Percentiles rank a stretch among this genome's conserved stretches.
Evolutionary conservation across 139 green algal species (phyloP).

Genomic region (Diplosphaera chodatii): DNA sequence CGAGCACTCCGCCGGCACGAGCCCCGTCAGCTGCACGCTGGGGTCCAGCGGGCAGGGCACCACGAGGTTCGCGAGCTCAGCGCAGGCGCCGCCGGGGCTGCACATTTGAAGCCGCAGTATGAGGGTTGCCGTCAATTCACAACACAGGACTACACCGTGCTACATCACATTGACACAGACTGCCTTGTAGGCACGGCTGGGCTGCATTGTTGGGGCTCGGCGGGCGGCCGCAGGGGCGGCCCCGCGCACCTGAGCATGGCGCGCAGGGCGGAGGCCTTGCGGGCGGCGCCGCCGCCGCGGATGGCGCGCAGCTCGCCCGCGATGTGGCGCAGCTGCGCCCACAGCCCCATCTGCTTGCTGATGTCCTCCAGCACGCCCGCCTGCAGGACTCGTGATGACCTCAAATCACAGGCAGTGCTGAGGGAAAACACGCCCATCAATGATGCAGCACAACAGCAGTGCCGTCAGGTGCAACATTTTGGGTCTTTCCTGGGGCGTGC

Average conservation of each 20-base stretch:
- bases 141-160: no score
- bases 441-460: no score
- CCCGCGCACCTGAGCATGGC: conserved; percentile 7
- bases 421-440: no score
- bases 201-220: no score
- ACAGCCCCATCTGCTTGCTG: conserved; percentile 62
- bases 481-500: no score
- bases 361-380: conserved; percentile 38
- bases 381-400: no score
- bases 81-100: conserved; percentile 42
- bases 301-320: conserved; percentile 33
- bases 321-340: conserved; percentile 55
- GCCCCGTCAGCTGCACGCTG: conserved; percentile 49
- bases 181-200: no score
- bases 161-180: no score
- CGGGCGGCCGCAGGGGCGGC: no score
- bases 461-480: no score
- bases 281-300: conserved; percentile 10
- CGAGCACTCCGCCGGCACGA: conserved; percentile 65
- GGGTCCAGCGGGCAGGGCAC: conserved; percentile 79
- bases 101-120: conserved; percentile 35
- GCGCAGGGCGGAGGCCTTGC: conserved; percentile 44
- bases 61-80: conserved; percentile 49
- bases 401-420: no score
- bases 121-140: no score